A percentile compares a stretch with the other conserved stretches of the same genome.
phyloP scores from a whole-genome alignment of 2,329 filamentous ascomycete species.

The Phyllosticta citrichinensis region DNA sequence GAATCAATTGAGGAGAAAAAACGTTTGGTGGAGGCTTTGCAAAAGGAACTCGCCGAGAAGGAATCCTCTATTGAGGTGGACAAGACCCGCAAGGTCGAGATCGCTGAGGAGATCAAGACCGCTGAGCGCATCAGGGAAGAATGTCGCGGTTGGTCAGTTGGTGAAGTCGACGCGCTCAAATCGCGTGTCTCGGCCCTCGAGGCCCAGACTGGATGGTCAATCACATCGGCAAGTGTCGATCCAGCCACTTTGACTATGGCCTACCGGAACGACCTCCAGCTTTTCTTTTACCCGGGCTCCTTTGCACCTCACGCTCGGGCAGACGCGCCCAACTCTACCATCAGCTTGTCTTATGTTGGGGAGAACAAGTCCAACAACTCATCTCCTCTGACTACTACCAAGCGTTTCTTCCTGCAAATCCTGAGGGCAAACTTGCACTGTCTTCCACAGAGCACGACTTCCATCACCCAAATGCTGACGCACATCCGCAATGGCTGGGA shows the following conservation, averaged over 20 bases:
- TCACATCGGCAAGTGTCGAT: conserved; percentile 51
- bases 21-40: conserved; percentile 55
- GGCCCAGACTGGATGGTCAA: conserved; percentile 58
- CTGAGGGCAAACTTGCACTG: conserved; percentile 58
- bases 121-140: conserved; percentile 79
- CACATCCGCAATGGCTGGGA: conserved; percentile 58
- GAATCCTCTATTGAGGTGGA: conserved; percentile 54
- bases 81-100: conserved; percentile 57
- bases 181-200: conserved; percentile 58
- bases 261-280: conserved; percentile 61
- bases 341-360: conserved; percentile 63
- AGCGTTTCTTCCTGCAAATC: conserved; percentile 65
- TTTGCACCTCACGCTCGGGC: conserved; percentile 37
- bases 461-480: conserved; percentile 47
- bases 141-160: conserved; percentile 77
- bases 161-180: conserved; percentile 71
- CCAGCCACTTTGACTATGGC: conserved; percentile 57
- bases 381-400: conserved; percentile 51
- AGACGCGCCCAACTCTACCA: conserved; percentile 40
- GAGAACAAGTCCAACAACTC: conserved; percentile 45
- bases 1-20: conserved; percentile 61
- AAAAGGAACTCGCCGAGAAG: conserved; percentile 56
- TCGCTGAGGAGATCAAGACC: conserved; percentile 63
- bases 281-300: conserved; percentile 58
- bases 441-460: conserved; percentile 48